Evolutionary conservation across 2,329 filamentous ascomycete genomes (phyloP).

Genomic region (Pseudocercospora pini-densiflorae): DNA sequence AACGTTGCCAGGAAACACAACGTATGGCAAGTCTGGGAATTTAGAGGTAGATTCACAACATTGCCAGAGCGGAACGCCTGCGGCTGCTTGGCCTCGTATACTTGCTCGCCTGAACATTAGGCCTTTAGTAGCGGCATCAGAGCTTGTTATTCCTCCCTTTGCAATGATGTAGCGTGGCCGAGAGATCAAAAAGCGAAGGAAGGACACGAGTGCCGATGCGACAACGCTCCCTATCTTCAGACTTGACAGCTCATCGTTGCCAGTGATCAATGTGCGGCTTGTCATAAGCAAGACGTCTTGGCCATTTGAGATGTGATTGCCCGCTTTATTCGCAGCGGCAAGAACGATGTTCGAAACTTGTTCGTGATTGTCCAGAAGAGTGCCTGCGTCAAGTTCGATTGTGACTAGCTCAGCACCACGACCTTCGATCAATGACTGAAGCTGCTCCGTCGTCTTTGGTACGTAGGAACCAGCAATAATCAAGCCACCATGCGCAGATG

Average conservation of each 20-base stretch:
- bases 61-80: conserved; percentile 63
- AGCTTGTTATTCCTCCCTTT: conserved; percentile 64
- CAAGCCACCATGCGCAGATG: conserved; percentile 51
- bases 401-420: conserved; percentile 49
- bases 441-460: conserved; percentile 62
- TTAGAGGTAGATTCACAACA: conserved; percentile 59
- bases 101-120: conserved; percentile 58
- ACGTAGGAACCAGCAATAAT: conserved; percentile 63
- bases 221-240: conserved; percentile 59
- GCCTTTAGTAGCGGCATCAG: conserved; percentile 62
- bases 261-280: conserved; percentile 57
- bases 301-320: conserved; percentile 44
- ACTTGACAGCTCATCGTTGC: conserved; percentile 55
- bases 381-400: conserved; percentile 55
- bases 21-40: conserved; percentile 58
- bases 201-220: conserved; percentile 56
- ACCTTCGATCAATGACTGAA: conserved; percentile 48
- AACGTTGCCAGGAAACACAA: conserved; percentile 65
- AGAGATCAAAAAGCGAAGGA: conserved; percentile 53
- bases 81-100: conserved; percentile 61
- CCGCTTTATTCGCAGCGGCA: conserved; percentile 42
- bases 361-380: conserved; percentile 48
- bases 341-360: conserved; percentile 43
- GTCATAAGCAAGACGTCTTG: conserved; percentile 65
- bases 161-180: conserved; percentile 62